Percentiles rank a stretch among this genome's conserved stretches.
Conservation (phyloP, 305 asterid genomes). For the Fraxinus velutina region DNA sequence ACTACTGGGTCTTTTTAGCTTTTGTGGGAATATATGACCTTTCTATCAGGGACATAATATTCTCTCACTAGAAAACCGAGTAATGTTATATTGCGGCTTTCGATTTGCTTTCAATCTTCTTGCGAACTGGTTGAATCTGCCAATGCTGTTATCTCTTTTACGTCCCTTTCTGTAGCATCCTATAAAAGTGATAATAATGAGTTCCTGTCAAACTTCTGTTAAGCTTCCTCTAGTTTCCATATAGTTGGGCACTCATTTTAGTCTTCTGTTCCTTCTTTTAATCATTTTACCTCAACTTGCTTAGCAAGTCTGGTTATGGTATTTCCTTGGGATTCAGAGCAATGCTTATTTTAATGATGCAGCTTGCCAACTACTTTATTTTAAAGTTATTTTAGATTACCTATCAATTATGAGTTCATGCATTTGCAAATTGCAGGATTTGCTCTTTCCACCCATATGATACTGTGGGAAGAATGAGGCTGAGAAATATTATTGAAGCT, state of each 20-base stretch:
- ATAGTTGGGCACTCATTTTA: background rate
- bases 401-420: slow-evolving; percentile 8
- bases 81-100: background rate
- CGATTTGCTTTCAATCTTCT: background rate
- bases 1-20: background rate
- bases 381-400: background rate
- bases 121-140: slow-evolving; percentile 1
- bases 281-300: background rate
- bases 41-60: background rate
- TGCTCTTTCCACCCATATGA: slow-evolving; percentile 22
- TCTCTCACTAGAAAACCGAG: background rate
- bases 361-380: background rate
- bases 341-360: background rate
- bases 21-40: background rate
- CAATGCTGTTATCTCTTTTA: background rate
- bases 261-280: background rate
- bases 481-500: slow-evolving; percentile 21
- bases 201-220: background rate
- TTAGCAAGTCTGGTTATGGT: background rate
- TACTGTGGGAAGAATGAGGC: slow-evolving; percentile 29
- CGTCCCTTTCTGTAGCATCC: background rate
- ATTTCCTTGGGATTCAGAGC: background rate
- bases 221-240: background rate
- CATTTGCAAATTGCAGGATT: slow-evolving; percentile 33
- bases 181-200: background rate